Base-by-base conservation (phyloP, 2,329 filamentous ascomycete species). In the Fusarium tupiense region DNA sequence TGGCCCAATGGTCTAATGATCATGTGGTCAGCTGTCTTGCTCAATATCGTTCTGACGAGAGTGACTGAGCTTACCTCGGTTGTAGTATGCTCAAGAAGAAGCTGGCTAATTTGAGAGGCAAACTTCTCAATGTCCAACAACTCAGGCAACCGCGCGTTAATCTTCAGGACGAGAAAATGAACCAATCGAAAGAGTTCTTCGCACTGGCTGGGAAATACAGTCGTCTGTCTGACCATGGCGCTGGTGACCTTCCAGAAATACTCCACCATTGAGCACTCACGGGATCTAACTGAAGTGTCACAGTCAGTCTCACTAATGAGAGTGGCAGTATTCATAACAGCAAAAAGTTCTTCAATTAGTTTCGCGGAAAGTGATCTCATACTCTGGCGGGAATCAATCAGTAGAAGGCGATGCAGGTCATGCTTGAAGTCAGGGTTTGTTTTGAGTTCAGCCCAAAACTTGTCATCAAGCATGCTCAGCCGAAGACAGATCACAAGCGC, bases 151-250 rank as follows among this genome's bases (percentile, higher is more conserved):
- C 58, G 60, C 6, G 38, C 52, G 10, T 63, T 64, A 37, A 87
- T 76, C 40, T 79, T 82, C 57, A 80, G 77, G 40, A 88, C 81
- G 24, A 89, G 78, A 8, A 77, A 76, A 26, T 83, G 78, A 38
- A 84, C 81, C 24, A 88, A 72, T 6, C 74, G 72, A 60, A 90
- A 85, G 22, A 87, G 76, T 56, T 89, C 86, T 31, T 85, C 82
- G 64, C 86, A 87, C 31, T 83, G 82, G 33, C 62, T 64, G 37
- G 82, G 80, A 60, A 79, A 73, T 10, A 43, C 59, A 24, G 77
- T 76, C 33, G 82, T 81, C 41, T 80, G 74, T 14, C 81, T 77
- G 22, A 86, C 73, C 14, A 84, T 78, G 35, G 79, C 78, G 26
- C 80, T 77, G 29, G 82, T 69, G 46, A 83, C 79, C 9, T 72